Base-by-base conservation (phyloP, 371 early-diverging fungal species). In the Phascolomyces articulosus region DNA sequence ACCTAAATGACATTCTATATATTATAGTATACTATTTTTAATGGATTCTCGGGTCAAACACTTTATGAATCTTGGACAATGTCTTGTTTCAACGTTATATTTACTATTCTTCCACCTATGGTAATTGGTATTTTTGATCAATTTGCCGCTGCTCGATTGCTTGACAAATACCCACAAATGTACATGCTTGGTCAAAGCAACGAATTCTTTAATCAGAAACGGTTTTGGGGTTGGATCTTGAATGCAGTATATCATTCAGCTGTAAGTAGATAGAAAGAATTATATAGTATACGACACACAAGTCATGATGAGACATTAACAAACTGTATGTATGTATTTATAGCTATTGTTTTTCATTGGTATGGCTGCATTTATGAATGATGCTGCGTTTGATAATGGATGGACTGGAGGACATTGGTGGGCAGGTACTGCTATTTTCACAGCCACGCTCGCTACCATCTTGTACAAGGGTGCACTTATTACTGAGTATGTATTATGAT, bases 161-260 rank as follows among this genome's bases (percentile, higher is more conserved):
- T 98, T 23, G 97, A 96, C 69, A 88, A 93, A n/a, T 97, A 98
- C 67, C 98, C 98, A 4, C 96, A 97, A 75, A 88, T 98, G 89
- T 98, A 98, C 74, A 89, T 88, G 73, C 84, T 95, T 51, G 97
- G 98, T 18, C 96, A 96, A 72, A 87, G 79, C 41, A 86, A 89
- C 41, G 93, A 92, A 63, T 96, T 97, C 64, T 97, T 96, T 84
- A 97, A 96, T 72, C 91, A 92, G 67, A 79, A 84, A 38, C 83
- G 90, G 26, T 98, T 98, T 77, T 98, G 98, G 97, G 90, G 91
- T n/a, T 96, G 95, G 92, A 92, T 96, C 23, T 41, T 85, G 60
- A 98, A 97, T 74, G 97, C 96, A 11, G 93, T 97, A 55, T 92
- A 87, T 74, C 98, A 98, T 78, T 96, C 97, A 60, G 66, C 73